Base-by-base conservation (phyloP, 2,329 filamentous ascomycete species). In the Xylaria sp. region DNA sequence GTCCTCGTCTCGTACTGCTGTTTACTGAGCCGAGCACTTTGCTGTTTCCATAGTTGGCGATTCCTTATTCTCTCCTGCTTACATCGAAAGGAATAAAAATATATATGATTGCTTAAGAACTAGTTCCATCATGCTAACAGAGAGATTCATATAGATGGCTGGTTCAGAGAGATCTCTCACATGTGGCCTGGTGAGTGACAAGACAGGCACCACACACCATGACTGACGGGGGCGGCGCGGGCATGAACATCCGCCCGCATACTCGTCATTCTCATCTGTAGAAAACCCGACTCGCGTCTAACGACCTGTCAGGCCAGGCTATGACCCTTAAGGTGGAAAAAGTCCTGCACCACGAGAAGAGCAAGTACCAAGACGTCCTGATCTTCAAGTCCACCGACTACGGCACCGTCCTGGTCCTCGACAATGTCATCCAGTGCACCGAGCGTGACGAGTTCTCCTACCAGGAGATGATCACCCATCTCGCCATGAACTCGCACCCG, bases 401-500 rank as follows among this genome's bases (percentile, higher is more conserved):
- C 83, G 96, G 96, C 83, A 97, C 90, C 80, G 95, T 98, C 71
- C 89, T 99, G 68, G 95, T 99, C 72, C 90, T 99, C 76, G 96
- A 99, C 89, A 98, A 98, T 82, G 96, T 98, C 81, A 97, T 99
- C 83, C 96, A 99, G 86, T 94, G 91, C 89, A 98, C 96, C 76
- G 96, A 99, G 90, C 91, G 95, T 75, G 94, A 99, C 81, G 96
- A 99, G 87, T 99, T 98, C 88, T 94, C 94, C 78, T 97, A 97
- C 90, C 96, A 99, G 88, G 96, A 99, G 89, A 99, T 99, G 96
- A 99, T 99, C 84, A 94, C 95, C 77, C 94, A 99, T 85, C 89
- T 99, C 75, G 96, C 94, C 84, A 94, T 99, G 92, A 96, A 97
- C 89, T 94, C 95, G 63, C 96, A 99, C 89, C 96, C 96, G 76